phyloP scores from a whole-genome alignment of 768 basidiomycete species.

The Mycena chlorophos region DNA sequence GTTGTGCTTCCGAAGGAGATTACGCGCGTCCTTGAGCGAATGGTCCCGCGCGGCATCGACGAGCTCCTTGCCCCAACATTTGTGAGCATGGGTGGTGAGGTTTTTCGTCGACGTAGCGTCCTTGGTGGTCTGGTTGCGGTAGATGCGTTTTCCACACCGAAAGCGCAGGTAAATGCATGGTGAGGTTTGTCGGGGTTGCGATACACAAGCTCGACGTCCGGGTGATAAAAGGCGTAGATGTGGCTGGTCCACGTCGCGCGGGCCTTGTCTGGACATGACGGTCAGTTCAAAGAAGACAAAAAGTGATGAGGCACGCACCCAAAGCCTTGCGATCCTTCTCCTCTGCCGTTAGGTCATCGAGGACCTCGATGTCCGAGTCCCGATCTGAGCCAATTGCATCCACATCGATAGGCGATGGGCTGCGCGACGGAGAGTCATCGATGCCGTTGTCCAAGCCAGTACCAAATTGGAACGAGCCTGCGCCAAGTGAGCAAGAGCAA shows the following conservation, averaged over 20 bases:
- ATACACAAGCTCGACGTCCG: conserved; percentile 4
- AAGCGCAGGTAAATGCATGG: conserved; percentile 7
- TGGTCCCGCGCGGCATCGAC: conserved; percentile 1
- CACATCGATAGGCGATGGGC: too few species aligned
- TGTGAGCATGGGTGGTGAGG: conserved; percentile 1
- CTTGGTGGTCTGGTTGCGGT: conserved; percentile 3
- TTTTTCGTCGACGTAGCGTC: conserved; percentile 8
- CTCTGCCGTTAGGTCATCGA: too few species aligned
- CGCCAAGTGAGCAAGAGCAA: too few species aligned
- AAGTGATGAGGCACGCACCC: too few species aligned
- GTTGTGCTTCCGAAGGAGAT: background rate
- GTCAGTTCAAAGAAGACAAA: too few species aligned
- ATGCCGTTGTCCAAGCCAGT: too few species aligned
- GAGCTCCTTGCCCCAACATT: conserved; percentile 7
- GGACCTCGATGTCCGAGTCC: too few species aligned
- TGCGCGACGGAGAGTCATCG: too few species aligned
- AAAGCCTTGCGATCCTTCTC: too few species aligned
- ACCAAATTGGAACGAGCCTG: too few species aligned
- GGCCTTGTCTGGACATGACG: too few species aligned
- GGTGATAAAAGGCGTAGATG: background rate
- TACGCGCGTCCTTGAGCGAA: background rate
- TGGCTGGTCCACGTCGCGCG: background rate
- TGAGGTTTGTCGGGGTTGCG: background rate
- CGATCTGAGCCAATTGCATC: too few species aligned
- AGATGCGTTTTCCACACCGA: conserved; percentile 1